Evolutionary conservation across 176 grass and related monocot species (phyloP), one percentile per base, ranked within the genome.

Genomic region (Ampelocalamus luodianensis): DNA sequence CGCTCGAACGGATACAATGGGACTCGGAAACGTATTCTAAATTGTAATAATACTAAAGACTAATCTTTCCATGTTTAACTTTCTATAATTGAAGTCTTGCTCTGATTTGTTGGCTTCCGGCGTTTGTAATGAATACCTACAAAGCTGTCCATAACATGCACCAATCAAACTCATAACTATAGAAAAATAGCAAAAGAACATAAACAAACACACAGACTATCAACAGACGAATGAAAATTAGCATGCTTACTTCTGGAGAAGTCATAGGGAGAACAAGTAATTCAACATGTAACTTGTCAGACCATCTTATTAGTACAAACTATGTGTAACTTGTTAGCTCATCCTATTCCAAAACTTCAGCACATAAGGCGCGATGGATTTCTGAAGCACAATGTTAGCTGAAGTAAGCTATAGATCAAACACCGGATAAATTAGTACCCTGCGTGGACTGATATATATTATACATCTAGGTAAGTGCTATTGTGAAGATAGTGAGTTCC

Each of bases 271-370:
- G 48, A 54, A 74, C 6, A 74, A 36, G 15, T 18, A 54, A 55
- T 75, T 54, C 27, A 75, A 75, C 49, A 75, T 18, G 27, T 74
- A 55, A 55, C 27, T 75, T 36, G 46, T 4, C 29, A 54, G 29
- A 37, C 70, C 44, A 72, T 72, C 44, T 44, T 49, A 46, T 29
- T 10, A 72, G 14, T 18, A 16, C 70, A 72, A 4, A 32, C 6
- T 72, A 32, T 18, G 14, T 73, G 24, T 73, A 29, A 50, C 45
- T 73, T 73, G 70, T 50, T 49, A 73, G 43, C n/a, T 54, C 32
- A 55, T 55, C 72, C 8, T 7, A 55, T 55, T 11, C 72, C 49
- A 37, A 55, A 75, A 75, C 4, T 37, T 75, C 29, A 55, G 5
- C 10, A 20, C 16, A 53, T 15, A 11, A 9, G 64, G 27, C 1